Conservation (phyloP, 441 rosid species). For the Bruguiera hainesii region DNA sequence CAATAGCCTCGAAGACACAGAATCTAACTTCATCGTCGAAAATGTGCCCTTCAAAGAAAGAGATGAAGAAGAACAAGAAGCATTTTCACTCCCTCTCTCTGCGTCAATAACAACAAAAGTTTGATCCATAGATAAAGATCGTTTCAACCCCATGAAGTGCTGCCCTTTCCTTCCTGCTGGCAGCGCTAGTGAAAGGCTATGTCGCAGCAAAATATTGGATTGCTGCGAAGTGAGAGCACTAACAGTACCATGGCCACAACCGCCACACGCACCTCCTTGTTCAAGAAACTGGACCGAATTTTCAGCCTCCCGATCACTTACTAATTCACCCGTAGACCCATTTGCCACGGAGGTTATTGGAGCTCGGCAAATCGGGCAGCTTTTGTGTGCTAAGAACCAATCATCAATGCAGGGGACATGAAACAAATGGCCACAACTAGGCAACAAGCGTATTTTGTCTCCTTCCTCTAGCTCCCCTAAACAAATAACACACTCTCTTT, state of each 20-base stretch:
- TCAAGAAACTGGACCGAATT: neutral
- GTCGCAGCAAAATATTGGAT: constrained; percentile 21
- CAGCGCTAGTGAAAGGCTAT: constrained; percentile 27
- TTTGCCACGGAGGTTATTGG: constrained; percentile 9
- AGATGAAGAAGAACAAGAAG: constrained; percentile 14
- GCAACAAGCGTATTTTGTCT: constrained; percentile 43
- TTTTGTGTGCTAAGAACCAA: constrained; percentile 43
- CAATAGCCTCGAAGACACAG: constrained; percentile 28
- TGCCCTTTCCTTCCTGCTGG: constrained; percentile 21
- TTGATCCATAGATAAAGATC: constrained; percentile 46
- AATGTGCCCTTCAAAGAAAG: neutral
- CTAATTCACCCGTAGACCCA: neutral
- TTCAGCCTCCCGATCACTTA: neutral
- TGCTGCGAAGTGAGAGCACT: neutral
- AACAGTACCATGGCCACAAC: neutral
- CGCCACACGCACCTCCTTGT: constrained; percentile 2
- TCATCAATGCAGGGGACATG: constrained; percentile 48
- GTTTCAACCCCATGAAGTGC: constrained; percentile 17
- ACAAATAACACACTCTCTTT: constrained; percentile 50
- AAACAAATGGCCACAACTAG: constrained; percentile 48
- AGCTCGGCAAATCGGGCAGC: constrained; percentile 50
- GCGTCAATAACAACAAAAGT: constrained; percentile 25
- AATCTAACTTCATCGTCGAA: constrained; percentile 28
- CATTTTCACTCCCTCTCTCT: neutral
- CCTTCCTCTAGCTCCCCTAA: constrained; percentile 47